Evolutionary conservation across 345 rosid species (phyloP).

Genomic region (Populus deltoides): DNA sequence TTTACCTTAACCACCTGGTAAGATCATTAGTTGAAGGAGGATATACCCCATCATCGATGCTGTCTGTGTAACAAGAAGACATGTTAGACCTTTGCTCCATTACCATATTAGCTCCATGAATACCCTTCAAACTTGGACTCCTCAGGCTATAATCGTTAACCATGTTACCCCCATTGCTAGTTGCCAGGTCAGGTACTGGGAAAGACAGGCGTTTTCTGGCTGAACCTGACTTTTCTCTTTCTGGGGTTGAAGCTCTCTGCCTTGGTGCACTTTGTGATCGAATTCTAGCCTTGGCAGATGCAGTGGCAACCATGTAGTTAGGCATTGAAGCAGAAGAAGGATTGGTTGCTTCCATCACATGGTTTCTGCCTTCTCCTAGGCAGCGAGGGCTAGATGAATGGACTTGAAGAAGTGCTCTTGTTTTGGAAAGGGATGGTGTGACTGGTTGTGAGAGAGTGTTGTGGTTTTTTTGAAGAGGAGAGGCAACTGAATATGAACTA

Average conservation of each 20-base stretch:
- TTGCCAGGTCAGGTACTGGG: neutral
- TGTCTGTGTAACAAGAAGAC: slow-evolving; percentile 5
- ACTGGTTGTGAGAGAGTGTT: neutral
- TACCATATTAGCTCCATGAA: neutral
- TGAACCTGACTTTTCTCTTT: slow-evolving; percentile 1
- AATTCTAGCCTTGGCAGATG: slow-evolving; percentile 15
- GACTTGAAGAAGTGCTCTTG: slow-evolving; percentile 26
- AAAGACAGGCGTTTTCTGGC: slow-evolving; percentile 11
- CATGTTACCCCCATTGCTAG: neutral
- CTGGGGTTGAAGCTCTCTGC: slow-evolving; percentile 17
- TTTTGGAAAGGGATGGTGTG: slow-evolving; percentile 27
- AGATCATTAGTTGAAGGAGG: slow-evolving; percentile 1
- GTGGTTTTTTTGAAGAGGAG: slow-evolving; percentile 25
- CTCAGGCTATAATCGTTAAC: neutral
- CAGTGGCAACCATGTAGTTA: slow-evolving; percentile 24
- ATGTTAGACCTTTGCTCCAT: slow-evolving; percentile 7
- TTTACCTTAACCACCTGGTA: slow-evolving; percentile 12
- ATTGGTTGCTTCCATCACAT: neutral
- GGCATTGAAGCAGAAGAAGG: slow-evolving; percentile 1
- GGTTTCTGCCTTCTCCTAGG: neutral
- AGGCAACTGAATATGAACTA: slow-evolving; percentile 20
- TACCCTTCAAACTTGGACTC: slow-evolving; percentile 12
- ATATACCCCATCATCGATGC: slow-evolving; percentile 1
- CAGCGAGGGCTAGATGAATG: slow-evolving; percentile 22
- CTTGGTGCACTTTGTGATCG: slow-evolving; percentile 22